Evolutionary conservation across 371 early-diverging fungal genomes (phyloP), one percentile per base, ranked within the genome.

Genomic region (Mucor indicus): DNA sequence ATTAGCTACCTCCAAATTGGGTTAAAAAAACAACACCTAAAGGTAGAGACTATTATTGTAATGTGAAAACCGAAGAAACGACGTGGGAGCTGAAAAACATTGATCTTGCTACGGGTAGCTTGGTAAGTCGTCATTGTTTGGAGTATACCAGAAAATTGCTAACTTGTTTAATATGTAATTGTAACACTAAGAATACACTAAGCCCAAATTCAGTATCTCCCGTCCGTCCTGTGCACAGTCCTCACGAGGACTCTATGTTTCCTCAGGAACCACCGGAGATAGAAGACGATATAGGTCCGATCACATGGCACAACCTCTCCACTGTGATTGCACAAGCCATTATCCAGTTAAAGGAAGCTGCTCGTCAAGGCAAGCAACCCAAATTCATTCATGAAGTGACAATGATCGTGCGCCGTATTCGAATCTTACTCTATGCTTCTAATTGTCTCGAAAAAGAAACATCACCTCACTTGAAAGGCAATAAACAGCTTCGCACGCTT

Each of bases 381-480:
- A 29, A 50, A 4, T 50, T 65, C 24, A 48, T 45, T 0, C 53
- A 63, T 38, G 63, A 68, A 5, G 53, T 66, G 0, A 52, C 57
- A 4, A 44, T 62, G 12, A 80, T 93, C n/a, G 87, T 93, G 7
- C 80, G 85, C 13, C 81, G 89, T 16, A 85, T 94, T 38, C 85
- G 91, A 17, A 75, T 85, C 13, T 76, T 96, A 77, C 77, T 96
- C 36, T 84, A 84, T 22, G 79, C 89, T 23, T 80, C 88, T n/a
- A 85, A 88, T 17, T 81, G 87, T 1, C 70, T 86, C 5, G 84
- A 84, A 16, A 81, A 81, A 44, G 89, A 91, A 24, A 68, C 56
- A 1, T 75, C 87, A 0, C 71, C 80, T 5, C 58, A 82, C 33
- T 72, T 90, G 49, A 78, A 82, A 24, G 60, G 74, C 32, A 84